Base-by-base conservation (phyloP, 306 rosid species). In the Dalbergia cultrata region DNA sequence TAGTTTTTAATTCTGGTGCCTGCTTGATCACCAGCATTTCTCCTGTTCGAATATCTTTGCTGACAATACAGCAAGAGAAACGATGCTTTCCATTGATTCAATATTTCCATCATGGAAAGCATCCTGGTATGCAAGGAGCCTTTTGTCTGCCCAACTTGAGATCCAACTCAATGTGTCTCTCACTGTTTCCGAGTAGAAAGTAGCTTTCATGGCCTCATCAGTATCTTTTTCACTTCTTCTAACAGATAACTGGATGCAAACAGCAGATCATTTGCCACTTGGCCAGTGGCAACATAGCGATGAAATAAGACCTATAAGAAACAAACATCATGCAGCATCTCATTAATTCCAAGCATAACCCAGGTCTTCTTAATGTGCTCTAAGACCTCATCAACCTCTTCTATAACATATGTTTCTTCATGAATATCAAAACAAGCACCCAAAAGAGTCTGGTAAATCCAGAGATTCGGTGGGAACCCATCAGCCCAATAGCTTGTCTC, bases 331-430 rank as follows among this genome's bases (percentile, higher is more conserved):
- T 95, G 99, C 86, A 95, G 80, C 81, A 81, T 89, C 70, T 90
- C 97, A 68, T 90, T 90, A 71, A 95, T 87, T 75, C 99, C 93
- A n/a, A 95, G 97, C 66, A 93, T 83, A 43, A 63, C 72, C 99
- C 99, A 95, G 34, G 99, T 93, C 90, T 95, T 95, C 94, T 95
- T 95, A 56, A 90, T 70, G 87, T 91, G 94, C 56, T 95, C 97
- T 61, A 95, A 83, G 76, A 95, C 96, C 81, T 95, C 99, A 85
- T 95, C 99, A 83, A 90, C 86, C 90, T 93, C 99, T 88, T 93
- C 98, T 60, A 95, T 88, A 53, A 95, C 90, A 41, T 86, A 80
- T 7, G 87, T 86, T 77, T 88, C 90, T 34, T 89, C 94, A 83
- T 86, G 87, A 61, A 83, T 81, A 84, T 93, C 99, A 83, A 95